Percentiles rank a stretch among this genome's conserved stretches.
Evolutionary conservation across 108 stramenopile species (phyloP).

Genomic region (Pseudonitzschia pungens): DNA sequence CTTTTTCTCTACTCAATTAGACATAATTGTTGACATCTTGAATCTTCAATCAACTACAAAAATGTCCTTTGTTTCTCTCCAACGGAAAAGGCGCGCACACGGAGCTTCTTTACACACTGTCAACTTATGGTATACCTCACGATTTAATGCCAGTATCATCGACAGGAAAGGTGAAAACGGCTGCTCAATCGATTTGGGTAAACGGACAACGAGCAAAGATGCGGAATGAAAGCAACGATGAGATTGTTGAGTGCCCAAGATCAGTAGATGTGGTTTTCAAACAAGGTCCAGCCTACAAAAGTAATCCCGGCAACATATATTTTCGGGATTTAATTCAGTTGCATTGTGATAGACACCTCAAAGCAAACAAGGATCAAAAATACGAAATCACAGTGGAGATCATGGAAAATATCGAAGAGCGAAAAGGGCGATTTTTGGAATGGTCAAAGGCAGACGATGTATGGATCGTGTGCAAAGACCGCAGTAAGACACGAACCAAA

Average conservation of each 20-base stretch:
- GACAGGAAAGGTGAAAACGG: slow-evolving; percentile 20
- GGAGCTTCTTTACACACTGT: slow-evolving; percentile 10
- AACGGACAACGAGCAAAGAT: not conserved
- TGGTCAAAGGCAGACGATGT: not conserved
- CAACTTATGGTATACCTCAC: slow-evolving; percentile 14
- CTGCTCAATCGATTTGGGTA: slow-evolving; percentile 16
- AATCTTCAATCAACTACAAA: not conserved
- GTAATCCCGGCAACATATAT: not conserved
- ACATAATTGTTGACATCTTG: not conserved
- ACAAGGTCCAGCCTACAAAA: not conserved
- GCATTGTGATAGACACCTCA: not conserved
- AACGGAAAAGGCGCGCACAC: not conserved
- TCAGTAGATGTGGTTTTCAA: not conserved
- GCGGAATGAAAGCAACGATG: not conserved
- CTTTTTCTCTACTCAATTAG: not conserved
- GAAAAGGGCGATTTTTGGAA: slow-evolving; percentile 13
- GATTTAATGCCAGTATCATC: slow-evolving; percentile 21
- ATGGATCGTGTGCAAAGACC: not conserved
- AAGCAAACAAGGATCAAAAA: slow-evolving; percentile 4
- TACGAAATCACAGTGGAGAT: not conserved
- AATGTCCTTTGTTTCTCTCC: not conserved
- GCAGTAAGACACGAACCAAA: not conserved
- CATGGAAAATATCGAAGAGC: not conserved
- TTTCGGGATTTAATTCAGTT: not conserved
- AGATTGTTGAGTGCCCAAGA: not conserved